Percentiles rank a stretch among this genome's conserved stretches.
phyloP scores from a whole-genome alignment of 345 rosid species.

The Psidium friedrichsthalianum region DNA sequence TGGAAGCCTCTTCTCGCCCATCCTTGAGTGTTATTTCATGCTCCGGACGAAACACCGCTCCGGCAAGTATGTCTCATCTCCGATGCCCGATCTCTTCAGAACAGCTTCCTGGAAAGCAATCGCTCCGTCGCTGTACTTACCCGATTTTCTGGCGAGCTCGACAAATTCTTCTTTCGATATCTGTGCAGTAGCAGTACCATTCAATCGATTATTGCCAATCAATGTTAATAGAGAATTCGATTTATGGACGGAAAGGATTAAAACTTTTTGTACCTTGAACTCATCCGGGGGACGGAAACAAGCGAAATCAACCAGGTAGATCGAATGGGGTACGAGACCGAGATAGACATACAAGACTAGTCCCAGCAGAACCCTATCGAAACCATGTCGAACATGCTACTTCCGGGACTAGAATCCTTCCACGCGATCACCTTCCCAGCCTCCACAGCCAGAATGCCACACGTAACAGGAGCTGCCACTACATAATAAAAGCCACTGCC shows the following conservation, averaged over 20 bases:
- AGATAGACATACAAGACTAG: conserved; percentile 23
- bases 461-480: conserved; percentile 22
- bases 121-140: conserved; percentile 40
- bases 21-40: conserved; percentile 29
- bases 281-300: conserved; percentile 57
- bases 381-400: conserved; percentile 4
- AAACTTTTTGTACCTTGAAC: conserved; percentile 36
- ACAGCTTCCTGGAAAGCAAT: conserved; percentile 35
- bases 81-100: conserved; percentile 55
- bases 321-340: conserved; percentile 27
- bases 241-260: neutral
- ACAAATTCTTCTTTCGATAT: conserved; percentile 48
- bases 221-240: neutral
- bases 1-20: conserved; percentile 64
- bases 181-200: conserved; percentile 7
- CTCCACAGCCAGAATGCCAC: conserved; percentile 15
- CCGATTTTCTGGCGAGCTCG: conserved; percentile 42
- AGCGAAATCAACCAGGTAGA: conserved; percentile 47
- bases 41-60: conserved; percentile 30
- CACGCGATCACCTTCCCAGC: conserved; percentile 14
- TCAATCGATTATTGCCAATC: neutral
- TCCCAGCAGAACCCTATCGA: conserved; percentile 6
- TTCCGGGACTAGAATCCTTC: conserved; percentile 8
- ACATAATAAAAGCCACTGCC: conserved; percentile 24
- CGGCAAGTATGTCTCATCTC: conserved; percentile 63